Conservation (phyloP, 805 yeast genomes). For the Ogataea nitratoaversa region DNA sequence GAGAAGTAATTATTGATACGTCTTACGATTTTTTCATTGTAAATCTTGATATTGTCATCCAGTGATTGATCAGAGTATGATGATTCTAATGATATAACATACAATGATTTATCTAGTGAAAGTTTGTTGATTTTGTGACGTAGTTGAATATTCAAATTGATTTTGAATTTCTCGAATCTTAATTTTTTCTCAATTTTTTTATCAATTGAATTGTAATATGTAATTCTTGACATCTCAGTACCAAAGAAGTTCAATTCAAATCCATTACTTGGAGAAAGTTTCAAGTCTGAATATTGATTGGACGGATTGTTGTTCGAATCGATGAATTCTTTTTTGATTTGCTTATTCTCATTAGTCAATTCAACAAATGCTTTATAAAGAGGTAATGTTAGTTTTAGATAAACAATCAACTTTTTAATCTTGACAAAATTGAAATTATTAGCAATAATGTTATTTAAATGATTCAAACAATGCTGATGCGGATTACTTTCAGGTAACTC, state of each 20-base stretch:
- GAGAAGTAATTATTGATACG: slow-evolving; percentile 13
- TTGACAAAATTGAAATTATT: slow-evolving; percentile 15
- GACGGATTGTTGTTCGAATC: slow-evolving; percentile 13
- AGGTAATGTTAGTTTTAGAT: slow-evolving; percentile 28
- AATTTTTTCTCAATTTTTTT: slow-evolving; percentile 19
- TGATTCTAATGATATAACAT: slow-evolving; percentile 20
- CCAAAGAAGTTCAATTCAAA: slow-evolving; percentile 19
- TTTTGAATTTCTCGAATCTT: slow-evolving; percentile 16
- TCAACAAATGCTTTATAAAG: slow-evolving; percentile 20
- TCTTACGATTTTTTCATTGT: slow-evolving; percentile 7
- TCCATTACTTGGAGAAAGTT: slow-evolving; percentile 16
- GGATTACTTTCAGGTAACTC: slow-evolving; percentile 29
- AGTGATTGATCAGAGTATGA: slow-evolving; percentile 5
- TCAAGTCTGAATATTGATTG: slow-evolving; percentile 8
- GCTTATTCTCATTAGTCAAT: slow-evolving; percentile 10
- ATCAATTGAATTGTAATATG: slow-evolving; percentile 21
- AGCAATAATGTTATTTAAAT: slow-evolving; percentile 22
- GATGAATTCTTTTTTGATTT: slow-evolving; percentile 9
- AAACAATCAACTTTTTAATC: slow-evolving; percentile 26
- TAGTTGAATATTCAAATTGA: slow-evolving; percentile 21
- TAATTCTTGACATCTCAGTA: slow-evolving; percentile 22
- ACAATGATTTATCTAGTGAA: slow-evolving; percentile 21
- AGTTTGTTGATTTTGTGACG: slow-evolving; percentile 17
- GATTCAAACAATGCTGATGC: slow-evolving; percentile 22
- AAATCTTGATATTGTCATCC: slow-evolving; percentile 10